Evolutionary conservation across 768 basidiomycete genomes (phyloP), one percentile per base, ranked within the genome.

Genomic region (Phylloporus sp.): DNA sequence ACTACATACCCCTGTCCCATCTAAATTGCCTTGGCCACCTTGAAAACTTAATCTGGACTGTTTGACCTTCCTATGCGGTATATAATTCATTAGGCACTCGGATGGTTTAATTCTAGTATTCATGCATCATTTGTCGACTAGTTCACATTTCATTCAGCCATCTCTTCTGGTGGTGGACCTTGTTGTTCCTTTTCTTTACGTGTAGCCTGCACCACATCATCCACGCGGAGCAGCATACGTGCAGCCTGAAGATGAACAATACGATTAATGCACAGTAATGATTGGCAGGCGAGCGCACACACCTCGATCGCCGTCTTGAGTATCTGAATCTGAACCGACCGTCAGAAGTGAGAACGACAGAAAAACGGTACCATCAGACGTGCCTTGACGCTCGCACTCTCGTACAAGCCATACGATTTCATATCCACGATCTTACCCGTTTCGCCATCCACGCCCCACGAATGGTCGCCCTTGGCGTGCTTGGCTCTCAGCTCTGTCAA

Each of bases 271-370:
- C 6, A 41, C 18, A 7, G 28, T 41, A n/a, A 18, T 40, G 52
- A 35, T 13, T 40, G n/a, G 23, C 1, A 0, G 9, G 26, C 18
- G 29, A 28, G 44, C 9, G 8, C 29, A 36, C 69, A 52, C 48
- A 85, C 87, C 81, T 99, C 94, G 61, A 98, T 87, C 16, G 97
- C 95, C 8, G 95, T 99, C 80, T 98, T 97, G 65, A 95, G 74
- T 9, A 86, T 97, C 77, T 98, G 95, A 31, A 95, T 87, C 88
- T 87, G 56, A 2, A 23, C n/a, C 2, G 0, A 22, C 10, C 0
- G 18, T 58, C 22, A 52, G 43, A n/a, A 29, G 40, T 32, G 31
- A 22, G 9, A 20, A 9, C 3, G 26, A 55, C 20, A 10, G n/a
- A 36, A 8, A 23, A 6, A 26, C 35, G 32, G 31, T 18, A 29